A percentile compares a stretch with the other conserved stretches of the same genome.
Evolutionary conservation across 805 yeast species (phyloP).

Genomic region (Myxozyma vanderwaltii): DNA sequence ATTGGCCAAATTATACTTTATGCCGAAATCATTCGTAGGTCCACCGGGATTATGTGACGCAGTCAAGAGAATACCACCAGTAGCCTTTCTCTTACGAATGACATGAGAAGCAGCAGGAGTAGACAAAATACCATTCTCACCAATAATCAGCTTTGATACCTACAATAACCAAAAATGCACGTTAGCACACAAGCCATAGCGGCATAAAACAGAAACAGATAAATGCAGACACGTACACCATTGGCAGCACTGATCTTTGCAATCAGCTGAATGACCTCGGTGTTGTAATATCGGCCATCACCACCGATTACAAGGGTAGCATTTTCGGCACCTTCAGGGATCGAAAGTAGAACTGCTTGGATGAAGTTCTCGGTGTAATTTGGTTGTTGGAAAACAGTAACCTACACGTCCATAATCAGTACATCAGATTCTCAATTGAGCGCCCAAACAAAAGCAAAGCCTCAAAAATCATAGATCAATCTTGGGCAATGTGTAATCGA

Average conservation of each 20-base stretch:
- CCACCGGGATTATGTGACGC: slow-evolving; percentile 98
- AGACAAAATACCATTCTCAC: slow-evolving; percentile 83
- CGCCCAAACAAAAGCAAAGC: neutral
- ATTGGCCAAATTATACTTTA: slow-evolving; percentile 89
- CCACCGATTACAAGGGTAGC: slow-evolving; percentile 91
- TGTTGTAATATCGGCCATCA: slow-evolving; percentile 92
- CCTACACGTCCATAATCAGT: slow-evolving; percentile 44
- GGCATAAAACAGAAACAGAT: no score
- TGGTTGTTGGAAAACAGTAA: slow-evolving; percentile 73
- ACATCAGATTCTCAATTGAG: no score
- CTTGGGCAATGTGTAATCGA: no score
- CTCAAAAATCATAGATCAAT: no score
- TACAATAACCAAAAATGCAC: no score
- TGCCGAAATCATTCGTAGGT: slow-evolving; percentile 86
- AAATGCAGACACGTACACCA: slow-evolving; percentile 67
- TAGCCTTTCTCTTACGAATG: slow-evolving; percentile 67
- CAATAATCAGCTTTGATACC: slow-evolving; percentile 67
- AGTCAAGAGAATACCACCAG: slow-evolving; percentile 95
- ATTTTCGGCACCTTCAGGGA: slow-evolving; percentile 81
- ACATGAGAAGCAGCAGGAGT: slow-evolving; percentile 97
- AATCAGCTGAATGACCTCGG: slow-evolving; percentile 75
- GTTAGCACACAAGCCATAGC: no score
- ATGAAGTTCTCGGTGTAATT: slow-evolving; percentile 92
- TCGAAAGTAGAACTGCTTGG: slow-evolving; percentile 80
- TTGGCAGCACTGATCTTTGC: slow-evolving; percentile 86